Conservation (phyloP, 2,329 filamentous ascomycete species). For the Penicillium hordei region DNA sequence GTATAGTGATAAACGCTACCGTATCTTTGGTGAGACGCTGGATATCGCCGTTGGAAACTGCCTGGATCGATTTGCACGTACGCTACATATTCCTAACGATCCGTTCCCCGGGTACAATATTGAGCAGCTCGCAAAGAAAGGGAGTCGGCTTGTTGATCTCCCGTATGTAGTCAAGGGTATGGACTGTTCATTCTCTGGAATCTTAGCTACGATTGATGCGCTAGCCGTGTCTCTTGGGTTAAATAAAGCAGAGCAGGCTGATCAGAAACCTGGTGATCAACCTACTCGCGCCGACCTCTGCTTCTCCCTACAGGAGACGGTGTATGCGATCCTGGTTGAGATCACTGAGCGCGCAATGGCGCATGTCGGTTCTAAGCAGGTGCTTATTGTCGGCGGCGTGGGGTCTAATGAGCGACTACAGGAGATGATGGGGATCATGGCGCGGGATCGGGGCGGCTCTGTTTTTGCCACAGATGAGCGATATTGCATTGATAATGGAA, state of each 20-base stretch:
- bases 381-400: conserved; percentile 92
- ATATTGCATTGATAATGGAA: conserved; percentile 98
- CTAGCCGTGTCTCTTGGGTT: neutral
- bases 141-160: conserved; percentile 72
- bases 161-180: conserved; percentile 98
- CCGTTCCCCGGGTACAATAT: conserved; percentile 98
- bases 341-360: conserved; percentile 99
- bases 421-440: conserved; percentile 99
- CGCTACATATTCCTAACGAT: conserved; percentile 87
- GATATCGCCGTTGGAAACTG: conserved; percentile 98
- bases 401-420: conserved; percentile 93
- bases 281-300: conserved; percentile 80
- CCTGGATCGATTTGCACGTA: conserved; percentile 78
- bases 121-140: conserved; percentile 82
- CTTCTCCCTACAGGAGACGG: conserved; percentile 91
- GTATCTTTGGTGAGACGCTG: conserved; percentile 95
- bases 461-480: conserved; percentile 95
- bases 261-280: conserved; percentile 27
- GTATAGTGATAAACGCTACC: conserved; percentile 54
- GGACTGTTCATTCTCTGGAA: conserved; percentile 84
- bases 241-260: conserved; percentile 34
- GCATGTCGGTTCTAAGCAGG: conserved; percentile 85
- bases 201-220: conserved; percentile 73
- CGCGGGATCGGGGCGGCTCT: conserved; percentile 78
- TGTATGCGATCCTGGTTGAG: conserved; percentile 96